Evolutionary conservation across 495 filamentous ascomycete genomes (phyloP).

Genomic region (Neurospora sp.): DNA sequence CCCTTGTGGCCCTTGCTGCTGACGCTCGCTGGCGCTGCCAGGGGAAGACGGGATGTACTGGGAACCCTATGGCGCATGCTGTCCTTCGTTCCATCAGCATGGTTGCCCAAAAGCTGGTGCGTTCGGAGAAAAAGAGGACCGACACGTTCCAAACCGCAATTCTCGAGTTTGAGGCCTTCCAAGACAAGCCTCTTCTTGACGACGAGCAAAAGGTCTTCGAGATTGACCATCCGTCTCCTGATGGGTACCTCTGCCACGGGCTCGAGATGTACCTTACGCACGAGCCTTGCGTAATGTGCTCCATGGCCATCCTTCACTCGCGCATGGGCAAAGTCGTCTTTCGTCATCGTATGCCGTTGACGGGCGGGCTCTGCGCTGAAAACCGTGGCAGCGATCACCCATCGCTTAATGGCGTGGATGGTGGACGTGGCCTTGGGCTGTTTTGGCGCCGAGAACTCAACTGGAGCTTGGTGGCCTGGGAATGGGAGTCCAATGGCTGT

Average conservation of each 20-base stretch:
- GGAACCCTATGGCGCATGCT: constrained; percentile 73
- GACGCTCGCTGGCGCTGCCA: constrained; percentile 61
- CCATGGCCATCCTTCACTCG: constrained; percentile 89
- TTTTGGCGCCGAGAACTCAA: constrained; percentile 92
- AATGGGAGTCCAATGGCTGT: constrained; percentile 46
- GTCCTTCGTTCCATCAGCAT: constrained; percentile 81
- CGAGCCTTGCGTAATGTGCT: constrained; percentile 93
- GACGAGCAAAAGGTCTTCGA: constrained; percentile 34
- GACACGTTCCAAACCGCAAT: constrained; percentile 12
- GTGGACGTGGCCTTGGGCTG: constrained; percentile 61
- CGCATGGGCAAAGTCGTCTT: constrained; percentile 80
- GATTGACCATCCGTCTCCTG: constrained; percentile 35
- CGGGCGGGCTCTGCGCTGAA: constrained; percentile 45
- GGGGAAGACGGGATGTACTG: constrained; percentile 33
- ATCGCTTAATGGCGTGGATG: constrained; percentile 23
- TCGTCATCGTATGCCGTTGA: constrained; percentile 49
- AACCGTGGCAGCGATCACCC: constrained; percentile 31
- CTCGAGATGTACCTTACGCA: constrained; percentile 87
- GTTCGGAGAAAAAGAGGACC: constrained; percentile 26
- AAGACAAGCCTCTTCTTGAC: constrained; percentile 31
- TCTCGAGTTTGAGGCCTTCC: constrained; percentile 37
- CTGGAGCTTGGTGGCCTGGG: constrained; percentile 83
- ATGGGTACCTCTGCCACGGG: constrained; percentile 89
- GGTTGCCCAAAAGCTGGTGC: constrained; percentile 61
- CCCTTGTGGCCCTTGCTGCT: constrained; percentile 61